A percentile compares a stretch with the other conserved stretches of the same genome.
These are phyloP conservation scores for Corynascus novoguineensis DNA, from an alignment of 495 filamentous ascomycete genomes.

Conservation along the genomic window DNA sequence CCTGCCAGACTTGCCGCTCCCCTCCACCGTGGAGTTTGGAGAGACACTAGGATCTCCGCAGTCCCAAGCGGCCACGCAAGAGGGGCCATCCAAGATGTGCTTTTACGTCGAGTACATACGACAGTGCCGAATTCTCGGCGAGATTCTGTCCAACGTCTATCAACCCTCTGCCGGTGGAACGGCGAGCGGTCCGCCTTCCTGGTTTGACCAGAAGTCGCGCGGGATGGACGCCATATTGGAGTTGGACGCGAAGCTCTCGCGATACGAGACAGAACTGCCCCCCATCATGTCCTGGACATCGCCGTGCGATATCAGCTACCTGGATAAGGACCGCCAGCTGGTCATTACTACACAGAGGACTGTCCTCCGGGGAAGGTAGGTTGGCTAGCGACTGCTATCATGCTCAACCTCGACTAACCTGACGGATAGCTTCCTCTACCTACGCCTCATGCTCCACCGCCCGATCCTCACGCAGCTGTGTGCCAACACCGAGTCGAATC, in stretches of 20 bases:
- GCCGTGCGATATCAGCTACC: constrained; percentile 10
- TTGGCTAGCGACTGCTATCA: background rate
- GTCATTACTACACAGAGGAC: constrained; percentile 38
- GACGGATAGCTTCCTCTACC: constrained; percentile 40
- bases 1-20: constrained; percentile 31
- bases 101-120: constrained; percentile 42
- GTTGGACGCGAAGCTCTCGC: constrained; percentile 36
- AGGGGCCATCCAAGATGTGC: constrained; percentile 20
- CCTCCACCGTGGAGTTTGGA: constrained; percentile 18
- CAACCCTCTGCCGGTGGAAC: constrained; percentile 34
- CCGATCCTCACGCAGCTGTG: constrained; percentile 45
- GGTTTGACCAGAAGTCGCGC: constrained; percentile 16
- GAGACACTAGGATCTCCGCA: constrained; percentile 2
- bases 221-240: constrained; percentile 40
- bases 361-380: constrained; percentile 39
- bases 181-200: constrained; percentile 1
- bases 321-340: constrained; percentile 12
- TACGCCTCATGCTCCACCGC: constrained; percentile 43
- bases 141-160: constrained; percentile 41
- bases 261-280: constrained; percentile 34
- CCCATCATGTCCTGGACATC: constrained; percentile 36
- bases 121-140: constrained; percentile 40
- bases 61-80: background rate
- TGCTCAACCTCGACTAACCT: background rate
- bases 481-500: constrained; percentile 25